Base-by-base conservation (phyloP, 2,329 filamentous ascomycete species). In the Pestalotiopsis fici region DNA sequence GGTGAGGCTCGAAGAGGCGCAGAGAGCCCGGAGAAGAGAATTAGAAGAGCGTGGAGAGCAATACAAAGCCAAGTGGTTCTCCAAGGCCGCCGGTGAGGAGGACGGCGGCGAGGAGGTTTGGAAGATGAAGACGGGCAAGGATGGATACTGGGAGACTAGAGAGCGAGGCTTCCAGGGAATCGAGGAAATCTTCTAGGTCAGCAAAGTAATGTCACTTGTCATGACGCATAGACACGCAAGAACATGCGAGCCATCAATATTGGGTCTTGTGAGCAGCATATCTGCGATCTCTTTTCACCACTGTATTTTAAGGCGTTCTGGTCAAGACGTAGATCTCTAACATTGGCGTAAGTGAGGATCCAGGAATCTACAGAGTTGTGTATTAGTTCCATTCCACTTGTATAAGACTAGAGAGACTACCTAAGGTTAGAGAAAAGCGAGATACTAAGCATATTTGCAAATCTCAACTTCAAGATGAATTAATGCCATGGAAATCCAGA, bases 81-180 rank as follows among this genome's bases (percentile, higher is more conserved):
- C 90, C 64, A 91, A 87, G 80, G 89, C 92, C 9, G 83, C 85
- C n/a, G 85, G 86, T 27, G 83, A 86, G n/a, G 84, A 86, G 27
- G 82, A 81, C 2, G 86, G 87, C 60, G 87, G 86, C 3, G 90
- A 92, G 75, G 90, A 92, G 75, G 84, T 91, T 12, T 93, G 93
- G 93, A 87, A 89, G 74, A 79, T 97, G 70, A 96, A 91, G 82
- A 84, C 84, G 2, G 94, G 94, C 23, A 94, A 91, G 79, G 94
- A 97, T 21, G 91, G 93, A 9, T 99, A 99, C 80, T 99, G 96
- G 96, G 95, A 97, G 76, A 91, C 93, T 80, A 87, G 95, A 69
- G 86, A 68, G 28, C 54, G 61, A 84, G 70, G 90, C 90, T 1
- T 83, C 83, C 66, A 97, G 93, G 93, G 50, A 12, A 56, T 65